Evolutionary conservation across 495 filamentous ascomycete species (phyloP), one percentile per base, ranked within the genome.

Genomic region (Hypoxylon fuscum): DNA sequence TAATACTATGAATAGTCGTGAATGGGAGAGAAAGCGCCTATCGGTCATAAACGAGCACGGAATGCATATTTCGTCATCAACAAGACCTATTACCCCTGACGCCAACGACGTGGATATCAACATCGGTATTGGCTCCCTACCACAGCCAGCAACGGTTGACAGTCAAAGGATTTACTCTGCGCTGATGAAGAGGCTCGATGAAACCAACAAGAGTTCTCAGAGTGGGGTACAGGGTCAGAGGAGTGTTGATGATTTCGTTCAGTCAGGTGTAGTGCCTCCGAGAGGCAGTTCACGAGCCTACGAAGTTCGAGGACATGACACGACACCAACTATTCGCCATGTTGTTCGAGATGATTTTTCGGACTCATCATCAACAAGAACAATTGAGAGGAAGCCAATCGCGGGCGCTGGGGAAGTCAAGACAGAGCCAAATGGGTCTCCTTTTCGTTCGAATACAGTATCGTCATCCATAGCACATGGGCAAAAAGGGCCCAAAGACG

Each of bases 141-240:
- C 66, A 5, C 64, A 34, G 18, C 69, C 59, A 21, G 49, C 43
- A 3, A 47, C 75, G 1, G 76, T 89, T 20, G 81, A 90, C 57
- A 87, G 85, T 47, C 82, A 88, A 20, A 83, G 88, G 23, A 76
- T 93, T 27, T 93, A 90, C 64, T 87, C 87, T 2, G 90, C 90
- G 0, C 75, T 93, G 59, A 87, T 92, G 81, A 87, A 85, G 61
- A 83, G 85, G 22, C 81, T 90, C 42, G 77, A 80, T 25, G 74
- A 78, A 14, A 73, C 65, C 3, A 71, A 46, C 52, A 73, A 56
- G 25, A 69, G 43, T 66, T 71, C 35, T 21, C 52, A 68, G 5
- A 76, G 71, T 7, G 52, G 71, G 41, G 59, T 70, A 1, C 70
- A 71, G 9, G 66, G 60, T 49, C 73, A 76, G 62, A 68, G 10